Evolutionary conservation across 257 asterid genomes (phyloP).

Genomic region (Paraleonurus japonicus): DNA sequence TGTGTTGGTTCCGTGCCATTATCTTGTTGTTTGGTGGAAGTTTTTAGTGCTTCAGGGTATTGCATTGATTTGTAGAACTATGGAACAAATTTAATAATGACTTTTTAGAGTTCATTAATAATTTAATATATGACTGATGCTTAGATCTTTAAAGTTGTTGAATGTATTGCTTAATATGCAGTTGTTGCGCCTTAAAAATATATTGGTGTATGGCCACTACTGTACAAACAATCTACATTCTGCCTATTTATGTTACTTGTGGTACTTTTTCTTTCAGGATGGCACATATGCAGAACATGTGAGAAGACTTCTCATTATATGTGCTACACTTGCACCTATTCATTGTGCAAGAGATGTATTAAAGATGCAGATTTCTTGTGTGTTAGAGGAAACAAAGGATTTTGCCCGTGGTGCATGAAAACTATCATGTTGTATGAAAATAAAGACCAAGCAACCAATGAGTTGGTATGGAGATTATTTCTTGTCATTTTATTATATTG

Average conservation of each 20-base stretch:
- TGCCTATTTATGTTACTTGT: constrained; percentile 24
- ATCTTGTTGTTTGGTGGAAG: not conserved
- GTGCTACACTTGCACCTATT: constrained; percentile 95
- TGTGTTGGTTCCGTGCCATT: not conserved
- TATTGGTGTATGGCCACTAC: not conserved
- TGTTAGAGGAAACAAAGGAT: constrained; percentile 85
- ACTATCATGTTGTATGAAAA: constrained; percentile 84
- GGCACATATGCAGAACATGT: constrained; percentile 98
- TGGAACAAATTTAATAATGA: not conserved
- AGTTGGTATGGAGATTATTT: constrained; percentile 50
- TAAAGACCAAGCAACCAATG: constrained; percentile 65
- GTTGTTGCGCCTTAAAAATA: not conserved
- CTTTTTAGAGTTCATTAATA: constrained; percentile 5
- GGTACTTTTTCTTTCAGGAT: constrained; percentile 61
- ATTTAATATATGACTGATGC: not conserved
- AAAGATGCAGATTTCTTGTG: constrained; percentile 62
- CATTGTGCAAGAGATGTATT: constrained; percentile 88
- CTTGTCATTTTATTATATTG: constrained; percentile 13
- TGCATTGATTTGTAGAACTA: constrained; percentile 5
- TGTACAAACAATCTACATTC: constrained; percentile 5
- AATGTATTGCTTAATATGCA: not conserved
- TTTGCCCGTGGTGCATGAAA: constrained; percentile 90
- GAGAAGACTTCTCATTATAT: constrained; percentile 63
- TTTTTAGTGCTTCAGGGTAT: not conserved
- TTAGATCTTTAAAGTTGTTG: not conserved